Evolutionary conservation across 805 yeast species (phyloP), one percentile per base, ranked within the genome.

Genomic region (Isabelozyma gotoi): DNA sequence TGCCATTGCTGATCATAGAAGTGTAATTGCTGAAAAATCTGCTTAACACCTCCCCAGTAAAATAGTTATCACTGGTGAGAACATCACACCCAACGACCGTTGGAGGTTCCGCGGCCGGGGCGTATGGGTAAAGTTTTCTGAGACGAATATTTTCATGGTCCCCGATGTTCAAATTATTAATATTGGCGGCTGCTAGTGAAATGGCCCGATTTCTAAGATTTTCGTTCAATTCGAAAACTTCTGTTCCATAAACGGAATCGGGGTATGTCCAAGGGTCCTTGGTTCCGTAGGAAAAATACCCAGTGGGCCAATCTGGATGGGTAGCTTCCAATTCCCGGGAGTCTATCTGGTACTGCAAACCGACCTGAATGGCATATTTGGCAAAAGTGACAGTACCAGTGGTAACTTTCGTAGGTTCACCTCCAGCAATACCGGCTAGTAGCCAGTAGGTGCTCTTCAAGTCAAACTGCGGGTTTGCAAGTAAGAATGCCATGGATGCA

Each of bases 371-470:
- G 8, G 85, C 83, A 59, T 67, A 82, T 52, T 73, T 76, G 33
- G 85, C 74, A 53, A 78, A 78, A 1, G 84, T 74, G 39, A 76
- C 85, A 19, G 82, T 74, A 31, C 85, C 87, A 41, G 80, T 55
- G 19, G 85, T 76, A 41, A 79, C 80, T 48, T 64, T 56, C 33
- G 65, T 48, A 27, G 87, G 87, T 49, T 78, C 75, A 43, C 82
- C 79, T 46, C 86, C 87, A 8, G 81, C 85, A 55, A 82, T 82
- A 57, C 88, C 88, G 15, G 83, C 82, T 47, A 81, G 65, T 50
- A 82, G 50, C 68, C 79, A 82, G 67, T 80, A 82, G 35, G 87
- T 80, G 52, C 75, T 71, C 29, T 78, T 57, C 41, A 82, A 70
- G 55, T 82, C 84, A 47, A 82, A 81, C 45, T 68, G 52, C 31